A percentile compares a stretch with the other conserved stretches of the same genome.
These are phyloP conservation scores for Neurospora sp. DNA, from an alignment of 2,329 filamentous ascomycete genomes.

Conservation along the genomic window DNA sequence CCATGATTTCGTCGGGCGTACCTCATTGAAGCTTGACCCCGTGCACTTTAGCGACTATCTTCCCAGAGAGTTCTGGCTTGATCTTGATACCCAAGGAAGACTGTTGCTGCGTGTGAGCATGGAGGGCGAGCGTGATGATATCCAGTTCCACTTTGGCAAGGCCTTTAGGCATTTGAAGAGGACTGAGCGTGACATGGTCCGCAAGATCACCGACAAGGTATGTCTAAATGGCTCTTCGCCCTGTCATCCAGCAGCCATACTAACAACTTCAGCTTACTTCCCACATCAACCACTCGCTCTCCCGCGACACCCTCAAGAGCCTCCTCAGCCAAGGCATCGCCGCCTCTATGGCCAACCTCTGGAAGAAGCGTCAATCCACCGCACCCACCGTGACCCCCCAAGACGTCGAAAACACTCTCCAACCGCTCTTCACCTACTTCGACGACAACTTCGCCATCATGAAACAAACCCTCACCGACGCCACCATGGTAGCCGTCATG, in stretches of 20 bases:
- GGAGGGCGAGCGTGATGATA: conserved; percentile 97
- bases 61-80: conserved; percentile 93
- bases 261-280: conserved; percentile 60
- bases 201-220: conserved; percentile 96
- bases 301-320: conserved; percentile 65
- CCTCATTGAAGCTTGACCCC: conserved; percentile 97
- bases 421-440: conserved; percentile 85
- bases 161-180: conserved; percentile 91
- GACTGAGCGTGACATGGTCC: conserved; percentile 95
- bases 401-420: conserved; percentile 72
- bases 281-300: conserved; percentile 86
- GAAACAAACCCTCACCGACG: conserved; percentile 89
- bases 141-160: conserved; percentile 97
- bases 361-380: conserved; percentile 50
- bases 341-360: conserved; percentile 62
- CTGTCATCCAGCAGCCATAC: neutral
- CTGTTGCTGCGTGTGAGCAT: conserved; percentile 88
- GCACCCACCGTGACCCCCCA: conserved; percentile 52
- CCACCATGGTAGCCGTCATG: conserved; percentile 99
- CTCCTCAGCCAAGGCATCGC: conserved; percentile 63
- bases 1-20: conserved; percentile 93
- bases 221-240: conserved; percentile 16
- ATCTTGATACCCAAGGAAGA: conserved; percentile 89
- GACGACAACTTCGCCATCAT: conserved; percentile 98
- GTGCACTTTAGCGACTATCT: conserved; percentile 93